Evolutionary conservation across 2,329 filamentous ascomycete species (phyloP).

Genomic region (Ascocoryne sarcoides): DNA sequence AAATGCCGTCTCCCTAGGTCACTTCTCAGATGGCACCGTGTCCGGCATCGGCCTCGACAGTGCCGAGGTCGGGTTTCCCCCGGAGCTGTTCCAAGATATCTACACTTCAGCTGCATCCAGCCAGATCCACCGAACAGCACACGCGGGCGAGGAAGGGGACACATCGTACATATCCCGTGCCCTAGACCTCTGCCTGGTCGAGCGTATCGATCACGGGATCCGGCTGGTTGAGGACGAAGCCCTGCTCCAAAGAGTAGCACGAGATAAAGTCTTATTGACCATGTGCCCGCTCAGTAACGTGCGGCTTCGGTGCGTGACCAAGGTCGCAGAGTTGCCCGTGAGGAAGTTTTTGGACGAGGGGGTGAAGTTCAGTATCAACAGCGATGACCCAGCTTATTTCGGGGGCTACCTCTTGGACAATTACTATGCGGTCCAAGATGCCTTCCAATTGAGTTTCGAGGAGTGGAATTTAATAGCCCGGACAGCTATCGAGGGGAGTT

Average conservation of each 20-base stretch:
- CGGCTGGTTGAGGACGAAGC: constrained; percentile 50
- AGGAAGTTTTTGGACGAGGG: constrained; percentile 35
- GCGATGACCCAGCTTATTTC: constrained; percentile 48
- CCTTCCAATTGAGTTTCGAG: constrained; percentile 50
- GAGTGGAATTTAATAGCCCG: constrained; percentile 60
- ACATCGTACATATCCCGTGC: constrained; percentile 55
- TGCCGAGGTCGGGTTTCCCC: constrained; percentile 48
- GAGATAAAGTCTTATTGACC: constrained; percentile 52
- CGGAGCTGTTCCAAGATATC: constrained; percentile 51
- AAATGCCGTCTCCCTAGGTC: constrained; percentile 33
- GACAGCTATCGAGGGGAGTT: constrained; percentile 58
- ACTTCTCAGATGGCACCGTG: constrained; percentile 44
- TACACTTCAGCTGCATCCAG: constrained; percentile 45
- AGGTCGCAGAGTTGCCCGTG: constrained; percentile 37
- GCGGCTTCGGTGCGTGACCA: constrained; percentile 37
- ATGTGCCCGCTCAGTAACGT: constrained; percentile 71
- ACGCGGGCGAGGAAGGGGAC: constrained; percentile 69
- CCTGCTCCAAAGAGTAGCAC: constrained; percentile 50
- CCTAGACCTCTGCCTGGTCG: constrained; percentile 50
- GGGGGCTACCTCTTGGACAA: constrained; percentile 68
- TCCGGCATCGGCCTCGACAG: constrained; percentile 60
- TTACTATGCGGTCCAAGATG: constrained; percentile 66
- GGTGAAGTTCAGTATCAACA: constrained; percentile 39
- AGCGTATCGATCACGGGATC: constrained; percentile 69
- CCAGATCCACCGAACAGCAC: constrained; percentile 57